Evolutionary conservation across 441 rosid genomes (phyloP), one percentile per base, ranked within the genome.

Genomic region (Pelargonium myrrhifolium): DNA sequence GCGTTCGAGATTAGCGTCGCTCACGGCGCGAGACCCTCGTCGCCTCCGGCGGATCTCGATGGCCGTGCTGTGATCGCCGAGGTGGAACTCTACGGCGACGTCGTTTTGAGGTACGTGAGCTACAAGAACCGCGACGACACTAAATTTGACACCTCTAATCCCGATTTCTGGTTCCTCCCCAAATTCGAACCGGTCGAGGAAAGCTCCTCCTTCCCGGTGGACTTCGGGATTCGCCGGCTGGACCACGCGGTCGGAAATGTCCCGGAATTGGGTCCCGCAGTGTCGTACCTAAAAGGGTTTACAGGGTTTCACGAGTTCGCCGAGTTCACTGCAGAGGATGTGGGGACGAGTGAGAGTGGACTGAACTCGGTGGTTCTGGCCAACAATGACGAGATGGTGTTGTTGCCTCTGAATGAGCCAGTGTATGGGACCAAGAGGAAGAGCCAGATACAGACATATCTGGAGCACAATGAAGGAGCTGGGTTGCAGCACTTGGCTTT

Each of bases 241-340:
- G 98, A 93, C 68, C 98, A 93, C 63, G 96, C 94, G 9, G 98
- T 90, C 1, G 98, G 98, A 1, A 93, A 93, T 76, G 96, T 93
- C 8, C 86, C 91, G 0, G 91, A 89, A 55, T 79, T 93, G 12
- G 90, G 73, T 14, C 80, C 86, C 0, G 15, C 53, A 3, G 72
- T 90, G 17, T 75, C 85, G 6, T 93, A 93, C 71, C 73, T 93
- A 4, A 85, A 87, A 56, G 64, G 68, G 6, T 85, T 93, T 77
- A 87, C 93, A 4, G 98, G 97, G 3, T 93, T 93, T 60, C 97
- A 93, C 65, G 93, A 93, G 66, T 93, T 93, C 47, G 96, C 97
- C 0, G 98, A 93, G 79, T 93, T 93, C 74, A 93, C 96, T 6
- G 81, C 91, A 12, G 93, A 87, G 67, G 98, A 93, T 10, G 87